Conservation (phyloP, 768 basidiomycete genomes). For the Boletellus sp. region DNA sequence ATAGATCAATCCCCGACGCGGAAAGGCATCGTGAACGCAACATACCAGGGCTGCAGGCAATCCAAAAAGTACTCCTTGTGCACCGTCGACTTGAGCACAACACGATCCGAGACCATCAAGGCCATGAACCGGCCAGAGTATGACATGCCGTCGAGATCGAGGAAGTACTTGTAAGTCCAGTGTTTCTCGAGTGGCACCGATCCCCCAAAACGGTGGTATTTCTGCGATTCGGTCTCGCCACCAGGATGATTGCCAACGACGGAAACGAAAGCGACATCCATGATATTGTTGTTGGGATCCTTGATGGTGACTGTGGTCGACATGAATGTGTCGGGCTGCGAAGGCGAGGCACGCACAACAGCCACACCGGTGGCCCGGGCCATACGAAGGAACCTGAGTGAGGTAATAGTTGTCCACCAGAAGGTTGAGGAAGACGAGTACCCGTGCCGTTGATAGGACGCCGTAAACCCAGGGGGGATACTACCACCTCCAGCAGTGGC, state of each 20-base stretch:
- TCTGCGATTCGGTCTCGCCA: conserved; percentile 60
- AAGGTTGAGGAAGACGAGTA: too few species aligned
- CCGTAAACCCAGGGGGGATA: conserved; percentile 77
- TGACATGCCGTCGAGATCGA: conserved; percentile 93
- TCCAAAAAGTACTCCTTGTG: conserved; percentile 89
- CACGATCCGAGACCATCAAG: conserved; percentile 82
- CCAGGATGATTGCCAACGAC: conserved; percentile 74
- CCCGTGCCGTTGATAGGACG: conserved; percentile 88
- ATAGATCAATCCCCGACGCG: not conserved
- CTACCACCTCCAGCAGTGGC: conserved; percentile 94
- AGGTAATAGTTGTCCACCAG: too few species aligned
- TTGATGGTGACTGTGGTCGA: conserved; percentile 57
- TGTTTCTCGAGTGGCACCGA: conserved; percentile 78
- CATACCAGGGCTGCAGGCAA: conserved; percentile 88
- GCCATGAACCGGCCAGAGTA: conserved; percentile 89
- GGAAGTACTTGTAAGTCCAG: conserved; percentile 90
- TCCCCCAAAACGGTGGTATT: conserved; percentile 65
- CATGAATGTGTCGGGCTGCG: conserved; percentile 50
- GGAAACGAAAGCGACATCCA: conserved; percentile 87
- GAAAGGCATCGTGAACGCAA: conserved; percentile 4
- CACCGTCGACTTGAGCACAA: conserved; percentile 85
- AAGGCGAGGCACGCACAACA: conserved; percentile 68
- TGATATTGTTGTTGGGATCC: conserved; percentile 69
- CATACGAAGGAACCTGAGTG: too few species aligned
- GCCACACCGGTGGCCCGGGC: conserved; percentile 55